A percentile compares a stretch with the other conserved stretches of the same genome.
These are phyloP conservation scores for Lolium perenne DNA, from an alignment of 176 grass and related monocot species.

Conservation along the genomic window DNA sequence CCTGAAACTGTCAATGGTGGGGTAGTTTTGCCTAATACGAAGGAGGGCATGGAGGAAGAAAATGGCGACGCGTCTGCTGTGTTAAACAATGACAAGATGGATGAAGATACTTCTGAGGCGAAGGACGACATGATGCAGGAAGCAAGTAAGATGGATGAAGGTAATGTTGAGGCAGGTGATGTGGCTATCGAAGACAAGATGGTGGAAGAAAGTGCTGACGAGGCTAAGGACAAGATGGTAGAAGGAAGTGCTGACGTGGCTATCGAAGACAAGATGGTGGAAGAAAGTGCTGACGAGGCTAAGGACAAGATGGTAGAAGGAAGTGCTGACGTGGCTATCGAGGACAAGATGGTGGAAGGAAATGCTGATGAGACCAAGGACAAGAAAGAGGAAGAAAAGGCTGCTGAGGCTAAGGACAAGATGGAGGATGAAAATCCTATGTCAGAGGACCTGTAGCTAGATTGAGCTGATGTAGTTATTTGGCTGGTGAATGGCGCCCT, in stretches of 20 bases:
- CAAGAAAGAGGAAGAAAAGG: constrained; percentile 24
- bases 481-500: neutral
- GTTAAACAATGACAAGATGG: constrained; percentile 31
- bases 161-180: neutral
- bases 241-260: constrained; percentile 4
- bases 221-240: constrained; percentile 6
- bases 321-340: neutral
- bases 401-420: neutral
- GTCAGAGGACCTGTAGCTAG: constrained; percentile 38
- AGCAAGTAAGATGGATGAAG: constrained; percentile 35
- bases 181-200: constrained; percentile 11
- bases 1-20: constrained; percentile 45
- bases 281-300: neutral
- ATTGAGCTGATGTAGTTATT: constrained; percentile 40
- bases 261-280: constrained; percentile 16
- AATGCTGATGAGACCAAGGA: constrained; percentile 17
- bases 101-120: constrained; percentile 32
- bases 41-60: constrained; percentile 44
- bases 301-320: constrained; percentile 31
- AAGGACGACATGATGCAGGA: constrained; percentile 43
- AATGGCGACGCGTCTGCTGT: constrained; percentile 33
- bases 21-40: constrained; percentile 38
- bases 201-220: neutral
- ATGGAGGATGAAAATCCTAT: constrained; percentile 28
- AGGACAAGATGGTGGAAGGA: constrained; percentile 23